Percentiles rank a stretch among this genome's conserved stretches.
Evolutionary conservation across 1,284 basidiomycete genomes (phyloP).

Genomic region (Leucoagaricus sp.): DNA sequence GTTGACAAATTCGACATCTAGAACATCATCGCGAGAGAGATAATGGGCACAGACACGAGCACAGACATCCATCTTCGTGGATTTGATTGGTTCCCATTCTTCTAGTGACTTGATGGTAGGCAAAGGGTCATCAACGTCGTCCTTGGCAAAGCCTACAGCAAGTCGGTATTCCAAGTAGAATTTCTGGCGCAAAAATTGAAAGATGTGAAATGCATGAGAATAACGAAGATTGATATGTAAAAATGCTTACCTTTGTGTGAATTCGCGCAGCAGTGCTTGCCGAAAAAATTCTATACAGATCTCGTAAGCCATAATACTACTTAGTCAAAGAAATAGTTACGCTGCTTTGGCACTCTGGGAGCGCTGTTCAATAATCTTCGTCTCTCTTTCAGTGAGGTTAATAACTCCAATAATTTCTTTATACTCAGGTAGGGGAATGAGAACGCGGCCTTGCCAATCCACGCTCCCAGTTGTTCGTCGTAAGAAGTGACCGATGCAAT

Average conservation of each 20-base stretch:
- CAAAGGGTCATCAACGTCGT: conserved; percentile 10
- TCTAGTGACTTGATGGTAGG: conserved; percentile 21
- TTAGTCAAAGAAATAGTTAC: conserved; percentile 16
- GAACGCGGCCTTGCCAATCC: conserved; percentile 20
- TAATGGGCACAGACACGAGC: conserved; percentile 16
- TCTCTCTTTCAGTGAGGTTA: conserved; percentile 23
- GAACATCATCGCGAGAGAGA: conserved; percentile 17
- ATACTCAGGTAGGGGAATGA: conserved; percentile 23
- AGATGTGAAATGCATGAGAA: background rate
- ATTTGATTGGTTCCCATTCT: conserved; percentile 21
- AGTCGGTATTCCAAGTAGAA: conserved; percentile 23
- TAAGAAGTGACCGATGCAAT: conserved; percentile 24
- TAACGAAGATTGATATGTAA: background rate
- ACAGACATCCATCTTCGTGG: conserved; percentile 23
- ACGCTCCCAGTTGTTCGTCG: conserved; percentile 22
- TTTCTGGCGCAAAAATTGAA: too few relatives aligned
- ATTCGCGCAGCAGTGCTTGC: conserved; percentile 13
- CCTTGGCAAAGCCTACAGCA: conserved; percentile 18
- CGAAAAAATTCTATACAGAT: conserved; percentile 16
- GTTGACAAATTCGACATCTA: background rate
- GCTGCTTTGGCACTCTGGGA: conserved; percentile 21
- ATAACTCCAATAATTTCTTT: conserved; percentile 20
- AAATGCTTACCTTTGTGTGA: background rate
- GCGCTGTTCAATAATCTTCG: conserved; percentile 20
- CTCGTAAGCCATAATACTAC: background rate